Evolutionary conservation across 1,139 yeast genomes (phyloP).

Genomic region (Suzukiozyma palmioleophila): DNA sequence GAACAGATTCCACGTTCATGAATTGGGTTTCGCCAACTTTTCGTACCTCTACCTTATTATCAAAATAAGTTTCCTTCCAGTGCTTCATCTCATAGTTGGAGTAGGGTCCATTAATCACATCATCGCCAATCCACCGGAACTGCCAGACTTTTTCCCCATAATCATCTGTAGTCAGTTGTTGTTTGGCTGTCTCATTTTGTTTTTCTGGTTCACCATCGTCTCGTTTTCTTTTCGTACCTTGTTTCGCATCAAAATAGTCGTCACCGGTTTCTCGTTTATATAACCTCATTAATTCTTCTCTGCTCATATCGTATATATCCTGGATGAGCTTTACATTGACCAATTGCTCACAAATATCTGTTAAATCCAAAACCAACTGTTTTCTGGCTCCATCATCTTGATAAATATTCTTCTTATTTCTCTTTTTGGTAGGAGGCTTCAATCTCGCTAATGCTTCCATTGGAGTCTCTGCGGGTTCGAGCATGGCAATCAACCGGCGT

Average conservation of each 20-base stretch:
- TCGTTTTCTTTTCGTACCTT: constrained; percentile 19
- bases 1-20: constrained; percentile 18
- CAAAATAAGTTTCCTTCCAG: constrained; percentile 59
- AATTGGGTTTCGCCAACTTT: constrained; percentile 29
- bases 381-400: constrained; percentile 20
- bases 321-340: constrained; percentile 32
- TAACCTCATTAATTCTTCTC: constrained; percentile 57
- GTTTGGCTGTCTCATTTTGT: constrained; percentile 4
- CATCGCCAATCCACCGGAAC: constrained; percentile 53
- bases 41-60: constrained; percentile 43
- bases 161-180: constrained; percentile 13
- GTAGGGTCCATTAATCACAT: constrained; percentile 57
- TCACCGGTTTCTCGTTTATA: constrained; percentile 50
- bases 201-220: constrained; percentile 11
- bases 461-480: constrained; percentile 63
- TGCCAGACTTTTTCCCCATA: constrained; percentile 49
- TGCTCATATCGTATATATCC: constrained; percentile 50
- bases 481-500: constrained; percentile 28
- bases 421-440: constrained; percentile 21
- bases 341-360: constrained; percentile 49
- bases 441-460: constrained; percentile 55
- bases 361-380: constrained; percentile 31
- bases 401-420: constrained; percentile 9
- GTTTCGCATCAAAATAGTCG: constrained; percentile 14
- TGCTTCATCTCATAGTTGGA: constrained; percentile 50